Conservation (phyloP, 148 eudicot genomes). For the Chenopodium album region DNA sequence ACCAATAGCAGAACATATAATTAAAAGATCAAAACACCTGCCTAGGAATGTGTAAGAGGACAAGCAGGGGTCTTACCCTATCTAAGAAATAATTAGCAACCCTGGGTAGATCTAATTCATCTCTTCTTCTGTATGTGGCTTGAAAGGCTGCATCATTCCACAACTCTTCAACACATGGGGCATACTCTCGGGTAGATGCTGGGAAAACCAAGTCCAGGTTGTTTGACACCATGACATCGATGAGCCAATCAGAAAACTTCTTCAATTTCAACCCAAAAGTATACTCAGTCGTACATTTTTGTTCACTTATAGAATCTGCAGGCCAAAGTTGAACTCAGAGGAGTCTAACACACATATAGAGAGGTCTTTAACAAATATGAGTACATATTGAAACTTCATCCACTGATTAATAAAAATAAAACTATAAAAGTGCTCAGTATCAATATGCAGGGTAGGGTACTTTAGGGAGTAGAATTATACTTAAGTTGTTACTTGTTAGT, state of each 20-base stretch:
- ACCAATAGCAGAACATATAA: background rate
- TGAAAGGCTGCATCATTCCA: slow-evolving; percentile 78
- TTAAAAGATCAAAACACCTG: slow-evolving; percentile 7
- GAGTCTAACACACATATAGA: background rate
- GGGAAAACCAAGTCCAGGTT: slow-evolving; percentile 68
- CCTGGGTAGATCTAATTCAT: slow-evolving; percentile 64
- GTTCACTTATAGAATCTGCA: slow-evolving; percentile 33
- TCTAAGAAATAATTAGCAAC: slow-evolving; percentile 67
- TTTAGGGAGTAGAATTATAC: too few species aligned
- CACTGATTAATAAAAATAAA: too few species aligned
- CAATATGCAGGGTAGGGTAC: too few species aligned
- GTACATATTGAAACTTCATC: background rate
- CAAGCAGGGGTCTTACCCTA: slow-evolving; percentile 41
- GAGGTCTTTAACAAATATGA: background rate
- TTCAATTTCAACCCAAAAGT: slow-evolving; percentile 53
- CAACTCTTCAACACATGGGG: slow-evolving; percentile 63
- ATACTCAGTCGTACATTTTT: slow-evolving; percentile 35
- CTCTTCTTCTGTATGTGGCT: slow-evolving; percentile 60
- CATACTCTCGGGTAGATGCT: slow-evolving; percentile 72
- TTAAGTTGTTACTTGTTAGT: too few species aligned
- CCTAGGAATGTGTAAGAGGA: background rate
- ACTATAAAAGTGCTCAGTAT: too few species aligned
- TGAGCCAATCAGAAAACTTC: slow-evolving; percentile 74
- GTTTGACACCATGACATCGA: slow-evolving; percentile 58
- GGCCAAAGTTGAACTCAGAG: background rate